These are phyloP conservation scores for Colletotrichum endophyticum DNA, from an alignment of 2,329 filamentous ascomycete genomes.

Conservation along the genomic window DNA sequence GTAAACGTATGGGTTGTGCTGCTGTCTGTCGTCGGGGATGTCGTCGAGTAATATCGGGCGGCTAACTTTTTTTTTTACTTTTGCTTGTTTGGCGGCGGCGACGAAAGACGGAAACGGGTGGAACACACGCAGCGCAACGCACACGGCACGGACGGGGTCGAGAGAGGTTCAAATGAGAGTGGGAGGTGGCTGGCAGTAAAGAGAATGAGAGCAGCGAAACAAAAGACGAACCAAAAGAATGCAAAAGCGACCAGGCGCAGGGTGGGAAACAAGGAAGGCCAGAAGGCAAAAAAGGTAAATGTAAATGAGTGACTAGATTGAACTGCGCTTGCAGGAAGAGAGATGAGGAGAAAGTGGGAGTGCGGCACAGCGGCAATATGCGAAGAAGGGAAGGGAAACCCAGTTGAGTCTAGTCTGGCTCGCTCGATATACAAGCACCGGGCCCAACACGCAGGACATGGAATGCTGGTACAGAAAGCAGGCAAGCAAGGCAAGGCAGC, in stretches of 20 bases:
- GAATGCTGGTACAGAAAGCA: neutral
- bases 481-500: neutral
- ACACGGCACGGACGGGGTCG: neutral
- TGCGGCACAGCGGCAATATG: slow-evolving; percentile 3
- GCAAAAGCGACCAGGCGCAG: slow-evolving; percentile 5
- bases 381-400: slow-evolving; percentile 2
- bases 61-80: neutral
- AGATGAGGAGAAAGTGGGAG: slow-evolving; percentile 10
- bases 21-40: neutral
- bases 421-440: neutral
- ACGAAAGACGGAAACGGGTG: neutral
- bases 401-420: neutral
- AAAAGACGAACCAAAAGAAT: slow-evolving; percentile 18
- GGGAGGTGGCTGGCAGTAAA: neutral
- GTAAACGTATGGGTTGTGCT: neutral
- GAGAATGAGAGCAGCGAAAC: neutral
- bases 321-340: slow-evolving; percentile 7
- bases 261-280: neutral
- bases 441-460: neutral
- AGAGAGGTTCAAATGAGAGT: neutral
- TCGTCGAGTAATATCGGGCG: neutral
- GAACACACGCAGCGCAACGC: neutral
- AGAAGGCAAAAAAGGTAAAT: slow-evolving; percentile 3
- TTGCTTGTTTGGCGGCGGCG: neutral
- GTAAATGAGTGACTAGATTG: slow-evolving; percentile 2